phyloP scores from a whole-genome alignment of 306 rosid genomes.

The Rosa multiflora region DNA sequence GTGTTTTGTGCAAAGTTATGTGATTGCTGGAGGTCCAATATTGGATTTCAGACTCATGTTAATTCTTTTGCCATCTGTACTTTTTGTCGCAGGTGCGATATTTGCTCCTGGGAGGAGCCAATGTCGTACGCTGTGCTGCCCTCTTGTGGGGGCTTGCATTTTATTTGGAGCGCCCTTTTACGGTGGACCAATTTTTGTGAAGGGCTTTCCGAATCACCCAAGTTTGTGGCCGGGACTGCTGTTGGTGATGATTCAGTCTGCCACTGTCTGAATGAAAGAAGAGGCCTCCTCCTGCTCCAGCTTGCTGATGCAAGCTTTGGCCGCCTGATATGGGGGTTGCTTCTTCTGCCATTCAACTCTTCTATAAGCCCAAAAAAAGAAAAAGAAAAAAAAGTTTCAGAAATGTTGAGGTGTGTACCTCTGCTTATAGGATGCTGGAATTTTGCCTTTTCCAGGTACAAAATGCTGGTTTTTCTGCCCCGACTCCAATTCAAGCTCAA shows the following conservation, averaged over 20 bases:
- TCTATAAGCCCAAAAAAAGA: constrained; percentile 61
- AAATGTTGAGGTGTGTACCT: constrained; percentile 28
- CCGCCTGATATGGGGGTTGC: constrained; percentile 90
- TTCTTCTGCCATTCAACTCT: constrained; percentile 81
- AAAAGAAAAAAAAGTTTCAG: constrained; percentile 33
- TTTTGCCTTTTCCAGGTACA: constrained; percentile 91
- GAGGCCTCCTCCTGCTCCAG: constrained; percentile 98
- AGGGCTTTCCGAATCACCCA: constrained; percentile 98
- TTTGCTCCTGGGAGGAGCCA: constrained; percentile 99
- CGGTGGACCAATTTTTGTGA: constrained; percentile 88
- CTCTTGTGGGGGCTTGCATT: constrained; percentile 85
- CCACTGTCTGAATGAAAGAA: constrained; percentile 95
- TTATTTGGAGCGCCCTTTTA: constrained; percentile 94
- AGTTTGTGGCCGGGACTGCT: constrained; percentile 91
- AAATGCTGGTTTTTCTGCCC: constrained; percentile 94
- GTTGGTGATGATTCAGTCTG: constrained; percentile 98
- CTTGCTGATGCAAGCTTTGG: constrained; percentile 95
- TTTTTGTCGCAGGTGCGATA: constrained; percentile 99
- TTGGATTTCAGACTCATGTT: constrained; percentile 76
- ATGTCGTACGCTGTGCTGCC: constrained; percentile 99
- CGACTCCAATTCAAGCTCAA: constrained; percentile 99
- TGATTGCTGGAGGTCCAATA: constrained; percentile 78
- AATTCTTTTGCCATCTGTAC: constrained; percentile 71
- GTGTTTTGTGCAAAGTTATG: constrained; percentile 53
- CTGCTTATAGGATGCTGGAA: constrained; percentile 58